Base-by-base conservation (phyloP, 2,329 filamentous ascomycete genomes). In the Paraphoma chrysanthemicola region DNA sequence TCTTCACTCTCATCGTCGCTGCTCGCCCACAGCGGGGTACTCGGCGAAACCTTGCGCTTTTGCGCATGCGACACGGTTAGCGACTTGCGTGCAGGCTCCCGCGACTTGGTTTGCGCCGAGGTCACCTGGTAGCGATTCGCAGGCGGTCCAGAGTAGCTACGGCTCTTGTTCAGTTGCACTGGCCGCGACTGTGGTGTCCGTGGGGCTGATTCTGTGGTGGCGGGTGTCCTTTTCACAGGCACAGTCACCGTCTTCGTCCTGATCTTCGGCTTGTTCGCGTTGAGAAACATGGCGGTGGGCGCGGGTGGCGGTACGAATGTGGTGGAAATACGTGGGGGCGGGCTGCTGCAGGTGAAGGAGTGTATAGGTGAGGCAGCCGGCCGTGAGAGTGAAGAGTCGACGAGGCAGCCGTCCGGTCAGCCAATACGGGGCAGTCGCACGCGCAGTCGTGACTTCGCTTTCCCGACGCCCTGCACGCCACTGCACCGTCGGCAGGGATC, bases 11-110 rank as follows among this genome's bases (percentile, higher is more conserved):
- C 68, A 58, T 74, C 70, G 39, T 73, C 71, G 56, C 72, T 75
- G 56, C 66, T 71, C 7, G 67, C 71, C 65, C 62, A 72, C 52
- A 72, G 73, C 44, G 73, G 72, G 7, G 74, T 74, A n/a, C 59
- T 71, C 29, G 70, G 68, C 16, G 70, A 68, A 42, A 67, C 67
- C 53, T 72, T 76, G 54, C 73, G 71, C 61, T 76, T 76, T 47
- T 65, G 69, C 12, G 66, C 63, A 51, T 62, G 67, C 48, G 67
- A 67, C 47, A 70, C 68, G 56, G 72, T 62, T 29, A 69, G 61
- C 47, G 68, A 67, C 61, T 65, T 62, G 56, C 66, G 68, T 43
- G 59, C 60, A 10, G 59, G 53, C 36, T 66, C 59, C 29, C 60
- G 65, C 38, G 60, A 53, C 48, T 57, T 57, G 48, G 60, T 56